Evolutionary conservation across 306 rosid genomes (phyloP).

Genomic region (Pyrus pyrifolia): DNA sequence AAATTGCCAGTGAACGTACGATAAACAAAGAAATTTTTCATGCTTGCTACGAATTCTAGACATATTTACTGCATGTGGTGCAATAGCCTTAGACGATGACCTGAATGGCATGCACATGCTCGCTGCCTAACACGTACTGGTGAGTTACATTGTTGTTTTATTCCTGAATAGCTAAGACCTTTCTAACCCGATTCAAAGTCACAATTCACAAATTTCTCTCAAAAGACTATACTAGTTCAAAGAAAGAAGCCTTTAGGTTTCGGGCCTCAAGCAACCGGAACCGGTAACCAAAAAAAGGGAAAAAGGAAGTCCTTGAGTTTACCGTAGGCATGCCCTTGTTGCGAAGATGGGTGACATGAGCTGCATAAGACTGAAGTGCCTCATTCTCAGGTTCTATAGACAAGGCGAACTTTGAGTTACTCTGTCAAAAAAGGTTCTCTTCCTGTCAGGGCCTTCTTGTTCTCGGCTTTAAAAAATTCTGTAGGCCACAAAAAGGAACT

Average conservation of each 20-base stretch:
- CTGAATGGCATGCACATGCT: not conserved
- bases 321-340: constrained; percentile 90
- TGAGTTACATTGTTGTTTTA: not conserved
- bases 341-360: constrained; percentile 58
- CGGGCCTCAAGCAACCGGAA: no score
- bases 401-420: constrained; percentile 81
- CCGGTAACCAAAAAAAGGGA: no score
- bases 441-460: constrained; percentile 24
- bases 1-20: no score
- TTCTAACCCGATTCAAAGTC: not conserved
- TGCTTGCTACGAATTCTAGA: not conserved
- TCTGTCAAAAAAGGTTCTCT: constrained; percentile 39
- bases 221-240: not conserved
- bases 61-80: not conserved
- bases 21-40: not conserved
- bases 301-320: constrained; percentile 7
- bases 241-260: constrained; percentile 8
- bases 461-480: not conserved
- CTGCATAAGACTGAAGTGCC: constrained; percentile 76
- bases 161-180: not conserved
- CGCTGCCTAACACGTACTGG: not conserved
- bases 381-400: constrained; percentile 77
- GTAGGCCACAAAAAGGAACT: constrained; percentile 2
- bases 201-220: not conserved
- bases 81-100: no score